Base-by-base conservation (phyloP, 106 monocot genomes). In the Platanthera guangdongensis region DNA sequence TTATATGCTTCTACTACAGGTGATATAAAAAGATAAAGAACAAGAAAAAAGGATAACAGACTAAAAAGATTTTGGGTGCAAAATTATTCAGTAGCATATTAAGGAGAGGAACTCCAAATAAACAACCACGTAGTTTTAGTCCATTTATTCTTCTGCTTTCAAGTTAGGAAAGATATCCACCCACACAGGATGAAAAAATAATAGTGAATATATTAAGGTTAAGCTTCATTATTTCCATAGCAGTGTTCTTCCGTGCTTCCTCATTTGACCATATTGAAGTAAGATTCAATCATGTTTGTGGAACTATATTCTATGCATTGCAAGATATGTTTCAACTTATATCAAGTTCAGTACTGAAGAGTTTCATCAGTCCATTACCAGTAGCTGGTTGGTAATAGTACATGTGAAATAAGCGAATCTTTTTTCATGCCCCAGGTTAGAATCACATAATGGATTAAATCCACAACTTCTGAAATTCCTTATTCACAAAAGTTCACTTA, bases 1-100 rank as follows among this genome's bases (percentile, higher is more conserved):
- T 71, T 6, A 71, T 15, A 68, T 67, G 67, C 6, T 22, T 4
- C 18, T 9, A 1, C 13, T 39, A 48, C 3, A 47, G 16, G 47
- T 48, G n/a, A 48, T n/a, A 70, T 7, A 70, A 21, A 65, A 11
- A 15, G 8, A 48, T 48, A 47, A 70, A 70, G 46, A 47, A 16
- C 48, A 70, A 70, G 47, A 47, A 70, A 70, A 70, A 13, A 47
- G 67, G n/a, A 25, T 70, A 70, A 48, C 47, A 16, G 47, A 39
- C 2, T 0, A 67, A 70, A 70, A n/a, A 65, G 0, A 7, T 28
- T 65, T 32, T 11, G 4, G 30, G 32, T 8, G 11, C 2, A 30
- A 65, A 65, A 32, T 30, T 12, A 9, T 10, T 39, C 39, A 39
- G 32, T 32, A 65, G 10, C 28, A 65, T 30, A 32, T 3, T 4